Conservation (phyloP, 139 green algal genomes). For the Picochlorum sp. region DNA sequence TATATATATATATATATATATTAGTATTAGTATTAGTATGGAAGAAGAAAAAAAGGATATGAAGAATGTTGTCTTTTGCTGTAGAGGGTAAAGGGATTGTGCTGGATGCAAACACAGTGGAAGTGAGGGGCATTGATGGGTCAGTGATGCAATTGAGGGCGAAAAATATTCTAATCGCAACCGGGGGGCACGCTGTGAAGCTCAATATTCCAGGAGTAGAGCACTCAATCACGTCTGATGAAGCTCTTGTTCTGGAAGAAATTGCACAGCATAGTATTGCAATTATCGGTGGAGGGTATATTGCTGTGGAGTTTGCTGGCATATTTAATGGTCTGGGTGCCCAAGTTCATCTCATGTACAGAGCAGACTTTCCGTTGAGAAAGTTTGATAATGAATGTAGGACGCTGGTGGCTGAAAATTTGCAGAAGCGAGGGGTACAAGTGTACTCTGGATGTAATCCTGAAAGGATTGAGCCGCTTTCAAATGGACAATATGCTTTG, state of each 20-base stretch:
- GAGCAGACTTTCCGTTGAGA: background rate
- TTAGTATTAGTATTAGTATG: background rate
- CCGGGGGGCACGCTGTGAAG: constrained; percentile 57
- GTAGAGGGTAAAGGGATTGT: constrained; percentile 70
- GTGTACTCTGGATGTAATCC: constrained; percentile 19
- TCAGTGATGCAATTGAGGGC: constrained; percentile 21
- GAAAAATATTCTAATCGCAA: constrained; percentile 85
- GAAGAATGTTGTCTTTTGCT: constrained; percentile 4
- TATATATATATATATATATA: background rate
- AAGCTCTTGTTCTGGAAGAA: constrained; percentile 72
- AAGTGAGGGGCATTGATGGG: constrained; percentile 21
- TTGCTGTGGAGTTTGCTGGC: constrained; percentile 91
- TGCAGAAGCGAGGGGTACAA: constrained; percentile 33
- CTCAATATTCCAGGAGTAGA: constrained; percentile 79
- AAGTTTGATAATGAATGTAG: constrained; percentile 63
- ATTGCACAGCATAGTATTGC: constrained; percentile 50
- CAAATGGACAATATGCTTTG: constrained; percentile 3
- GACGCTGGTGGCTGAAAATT: constrained; percentile 41
- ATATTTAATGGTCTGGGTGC: constrained; percentile 85
- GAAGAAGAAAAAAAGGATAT: background rate
- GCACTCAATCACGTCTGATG: constrained; percentile 78
- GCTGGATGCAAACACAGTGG: constrained; percentile 74
- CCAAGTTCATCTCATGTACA: constrained; percentile 66
- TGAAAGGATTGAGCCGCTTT: background rate
- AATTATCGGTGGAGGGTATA: constrained; percentile 89